Evolutionary conservation across 2,329 filamentous ascomycete genomes (phyloP), one percentile per base, ranked within the genome.

Genomic region (Aspergillus sclerotialis): DNA sequence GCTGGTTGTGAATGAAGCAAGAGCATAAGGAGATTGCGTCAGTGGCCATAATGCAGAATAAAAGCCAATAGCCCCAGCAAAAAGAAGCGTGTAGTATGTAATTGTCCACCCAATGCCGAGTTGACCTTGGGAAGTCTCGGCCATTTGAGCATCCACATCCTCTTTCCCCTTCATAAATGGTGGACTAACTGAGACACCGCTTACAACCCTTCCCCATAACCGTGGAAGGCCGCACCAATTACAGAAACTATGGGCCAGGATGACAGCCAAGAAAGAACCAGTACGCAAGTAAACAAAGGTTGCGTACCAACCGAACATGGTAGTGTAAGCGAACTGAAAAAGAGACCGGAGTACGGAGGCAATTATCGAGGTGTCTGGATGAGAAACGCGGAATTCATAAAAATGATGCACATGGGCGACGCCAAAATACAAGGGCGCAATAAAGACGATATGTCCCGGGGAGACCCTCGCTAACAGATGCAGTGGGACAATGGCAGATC

Each of bases 321-420:
- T 89, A 0, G 92, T 98, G 62, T 94, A 98, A 4, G 74, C 70
- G 50, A 98, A 82, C 57, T 96, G 92, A 45, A 96, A 73, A 8
- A 88, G 45, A 2, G 86, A 87, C 32, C 86, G 79, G 17, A 84
- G 55, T 5, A 92, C 52, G 5, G 82, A 78, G 2, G 76, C 70
- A 1, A 71, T 45, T 9, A 80, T 53, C 1, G 84, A 75, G 2
- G 82, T 78, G 42, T 77, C 70, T 7, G 86, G 85, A 49, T 93
- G 78, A 1, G 83, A 85, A 37, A 94, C 70, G 37, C 83, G 76
- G 62, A 94, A 94, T 64, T 96, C 92, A 67, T 94, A 94, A 59
- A 94, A 87, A 64, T 98, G 92, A 63, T 98, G 90, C 30, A 94
- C 64, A 64, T 98, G 92, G 6, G 92, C 89, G 28, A 94, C 78